A percentile compares a stretch with the other conserved stretches of the same genome.
Conservation (phyloP, 305 asterid species). For the Striga hermonthica region DNA sequence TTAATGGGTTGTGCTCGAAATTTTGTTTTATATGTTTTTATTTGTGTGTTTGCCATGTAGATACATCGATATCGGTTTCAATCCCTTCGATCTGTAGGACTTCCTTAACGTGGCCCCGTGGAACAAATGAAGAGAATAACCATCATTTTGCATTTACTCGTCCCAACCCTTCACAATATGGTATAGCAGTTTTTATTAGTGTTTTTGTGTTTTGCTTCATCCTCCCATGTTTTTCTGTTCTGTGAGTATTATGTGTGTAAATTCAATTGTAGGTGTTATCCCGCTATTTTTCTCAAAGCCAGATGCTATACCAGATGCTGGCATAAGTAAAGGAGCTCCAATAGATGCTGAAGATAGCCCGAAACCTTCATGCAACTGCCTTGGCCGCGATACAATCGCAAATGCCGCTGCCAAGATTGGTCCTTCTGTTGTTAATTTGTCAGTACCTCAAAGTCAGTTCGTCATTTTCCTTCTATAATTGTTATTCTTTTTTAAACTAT, state of each 20-base stretch:
- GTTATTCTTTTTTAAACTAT: not conserved
- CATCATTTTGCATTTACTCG: slow-evolving; percentile 32
- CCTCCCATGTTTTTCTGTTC: slow-evolving; percentile 14
- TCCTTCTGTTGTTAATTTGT: slow-evolving; percentile 87
- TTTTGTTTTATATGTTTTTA: slow-evolving; percentile 7
- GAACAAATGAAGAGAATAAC: slow-evolving; percentile 36
- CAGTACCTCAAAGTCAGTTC: slow-evolving; percentile 50
- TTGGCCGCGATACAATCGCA: slow-evolving; percentile 77
- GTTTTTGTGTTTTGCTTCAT: slow-evolving; percentile 36
- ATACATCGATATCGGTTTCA: slow-evolving; percentile 38
- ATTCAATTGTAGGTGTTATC: slow-evolving; percentile 43
- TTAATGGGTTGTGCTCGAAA: not conserved
- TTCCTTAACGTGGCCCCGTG: slow-evolving; percentile 42
- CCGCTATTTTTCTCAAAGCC: slow-evolving; percentile 47
- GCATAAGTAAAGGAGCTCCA: slow-evolving; percentile 40
- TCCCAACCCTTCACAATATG: slow-evolving; percentile 36
- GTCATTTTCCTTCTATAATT: not conserved
- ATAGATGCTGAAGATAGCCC: slow-evolving; percentile 38
- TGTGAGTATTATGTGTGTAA: not conserved
- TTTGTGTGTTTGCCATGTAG: slow-evolving; percentile 27
- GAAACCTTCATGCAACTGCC: slow-evolving; percentile 57
- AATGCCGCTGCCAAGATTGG: slow-evolving; percentile 80
- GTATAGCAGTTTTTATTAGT: slow-evolving; percentile 41
- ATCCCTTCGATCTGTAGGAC: slow-evolving; percentile 37
- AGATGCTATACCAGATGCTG: slow-evolving; percentile 36